These are phyloP conservation scores for Gyrodon lividus DNA, from an alignment of 768 basidiomycete species.

Conservation along the genomic window DNA sequence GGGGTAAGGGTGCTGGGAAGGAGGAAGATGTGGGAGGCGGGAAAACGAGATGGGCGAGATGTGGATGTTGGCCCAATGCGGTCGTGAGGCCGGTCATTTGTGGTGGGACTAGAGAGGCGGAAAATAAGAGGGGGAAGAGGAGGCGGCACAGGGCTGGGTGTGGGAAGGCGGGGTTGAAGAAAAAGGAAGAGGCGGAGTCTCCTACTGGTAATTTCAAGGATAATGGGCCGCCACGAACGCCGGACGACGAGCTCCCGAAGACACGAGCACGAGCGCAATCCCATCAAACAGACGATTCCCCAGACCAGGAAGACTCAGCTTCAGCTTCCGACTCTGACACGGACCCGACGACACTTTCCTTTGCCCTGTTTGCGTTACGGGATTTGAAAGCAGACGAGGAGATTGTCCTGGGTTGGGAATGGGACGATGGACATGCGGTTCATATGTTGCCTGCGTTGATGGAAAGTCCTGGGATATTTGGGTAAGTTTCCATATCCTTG, in stretches of 20 bases:
- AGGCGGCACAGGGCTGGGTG: constrained; percentile 21
- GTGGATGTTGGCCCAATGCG: constrained; percentile 54
- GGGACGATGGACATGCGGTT: constrained; percentile 90
- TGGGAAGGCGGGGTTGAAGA: background rate
- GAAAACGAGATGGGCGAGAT: constrained; percentile 58
- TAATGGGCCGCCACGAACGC: constrained; percentile 1
- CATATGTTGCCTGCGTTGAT: constrained; percentile 74
- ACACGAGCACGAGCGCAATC: constrained; percentile 8
- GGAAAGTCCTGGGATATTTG: constrained; percentile 52
- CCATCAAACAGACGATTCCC: constrained; percentile 9
- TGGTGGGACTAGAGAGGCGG: constrained; percentile 17
- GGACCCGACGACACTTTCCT: constrained; percentile 47
- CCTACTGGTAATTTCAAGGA: background rate
- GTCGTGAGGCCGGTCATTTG: constrained; percentile 46
- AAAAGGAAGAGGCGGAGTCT: background rate
- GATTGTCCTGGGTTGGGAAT: constrained; percentile 91
- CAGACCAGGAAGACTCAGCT: constrained; percentile 19
- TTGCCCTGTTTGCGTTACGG: constrained; percentile 77
- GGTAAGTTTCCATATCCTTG: constrained; percentile 43
- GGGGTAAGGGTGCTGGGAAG: constrained; percentile 16
- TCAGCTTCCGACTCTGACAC: constrained; percentile 20
- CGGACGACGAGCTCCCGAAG: constrained; percentile 10
- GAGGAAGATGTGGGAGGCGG: constrained; percentile 64
- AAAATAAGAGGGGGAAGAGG: constrained; percentile 18
- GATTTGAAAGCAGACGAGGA: constrained; percentile 81